A percentile compares a stretch with the other conserved stretches of the same genome.
Conservation (phyloP, 2,329 filamentous ascomycete species). For the Mariannaea elegans region DNA sequence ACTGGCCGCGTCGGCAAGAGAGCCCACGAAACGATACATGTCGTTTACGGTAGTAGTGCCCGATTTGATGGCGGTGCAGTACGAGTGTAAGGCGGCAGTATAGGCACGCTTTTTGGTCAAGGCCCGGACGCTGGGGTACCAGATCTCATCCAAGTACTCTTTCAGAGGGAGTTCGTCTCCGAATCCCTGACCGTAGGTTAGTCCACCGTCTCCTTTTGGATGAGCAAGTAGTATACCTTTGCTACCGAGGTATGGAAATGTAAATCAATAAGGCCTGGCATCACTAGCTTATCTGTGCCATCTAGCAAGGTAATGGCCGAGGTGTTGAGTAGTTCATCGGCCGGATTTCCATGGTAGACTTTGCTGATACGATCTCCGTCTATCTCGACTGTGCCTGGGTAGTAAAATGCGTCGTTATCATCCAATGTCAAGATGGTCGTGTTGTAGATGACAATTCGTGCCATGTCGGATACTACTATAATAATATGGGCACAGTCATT, state of each 20-base stretch:
- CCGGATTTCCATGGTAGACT: slow-evolving; percentile 5
- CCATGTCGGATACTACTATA: neutral
- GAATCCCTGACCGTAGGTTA: neutral
- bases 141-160: slow-evolving; percentile 12
- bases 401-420: slow-evolving; percentile 4
- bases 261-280: slow-evolving; percentile 14
- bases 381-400: slow-evolving; percentile 13
- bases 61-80: slow-evolving; percentile 21
- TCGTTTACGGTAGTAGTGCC: slow-evolving; percentile 23
- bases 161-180: slow-evolving; percentile 18
- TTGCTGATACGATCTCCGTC: neutral
- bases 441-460: slow-evolving; percentile 14
- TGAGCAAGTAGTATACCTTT: neutral
- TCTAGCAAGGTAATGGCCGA: neutral
- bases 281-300: slow-evolving; percentile 14
- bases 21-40: slow-evolving; percentile 20
- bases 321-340: neutral
- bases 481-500: neutral
- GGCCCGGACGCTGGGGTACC: slow-evolving; percentile 14
- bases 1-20: slow-evolving; percentile 19
- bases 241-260: slow-evolving; percentile 17
- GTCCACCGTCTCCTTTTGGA: neutral
- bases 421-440: slow-evolving; percentile 10
- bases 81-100: slow-evolving; percentile 18
- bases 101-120: slow-evolving; percentile 12